Conservation (phyloP, 768 basidiomycete species). For the Lanmaoa pseudosensibilis region DNA sequence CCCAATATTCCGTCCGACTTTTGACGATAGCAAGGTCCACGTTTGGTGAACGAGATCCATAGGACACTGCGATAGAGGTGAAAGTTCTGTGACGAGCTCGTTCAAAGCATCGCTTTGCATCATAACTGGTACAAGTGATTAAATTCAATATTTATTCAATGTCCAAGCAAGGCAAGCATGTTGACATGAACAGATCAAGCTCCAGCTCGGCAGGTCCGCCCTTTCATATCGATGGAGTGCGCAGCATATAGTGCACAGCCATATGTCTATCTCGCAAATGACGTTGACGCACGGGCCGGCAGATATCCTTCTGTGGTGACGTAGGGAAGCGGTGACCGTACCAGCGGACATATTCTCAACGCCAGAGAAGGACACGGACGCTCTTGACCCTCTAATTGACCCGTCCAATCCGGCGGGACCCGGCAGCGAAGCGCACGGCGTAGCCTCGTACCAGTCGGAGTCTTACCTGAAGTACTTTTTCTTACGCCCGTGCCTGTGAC, state of each 20-base stretch:
- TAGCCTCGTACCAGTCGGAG: conserved; percentile 2
- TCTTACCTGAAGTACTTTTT: conserved; percentile 7
- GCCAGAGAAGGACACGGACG: conserved; percentile 1
- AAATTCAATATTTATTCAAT: not conserved
- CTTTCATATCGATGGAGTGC: not conserved
- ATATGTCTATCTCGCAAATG: not conserved
- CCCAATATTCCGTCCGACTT: not conserved
- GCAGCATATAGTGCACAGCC: not conserved
- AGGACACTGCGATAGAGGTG: not conserved
- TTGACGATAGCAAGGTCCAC: not conserved
- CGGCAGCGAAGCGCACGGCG: conserved; percentile 5
- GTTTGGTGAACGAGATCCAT: not conserved
- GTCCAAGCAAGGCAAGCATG: conserved; percentile 2
- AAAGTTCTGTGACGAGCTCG: not conserved
- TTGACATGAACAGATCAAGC: not conserved
- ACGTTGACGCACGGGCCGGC: not conserved
- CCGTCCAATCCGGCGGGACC: conserved; percentile 6
- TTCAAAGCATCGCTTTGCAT: not conserved
- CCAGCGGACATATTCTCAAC: not conserved
- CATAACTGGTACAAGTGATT: not conserved
- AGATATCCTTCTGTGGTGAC: conserved; percentile 7
- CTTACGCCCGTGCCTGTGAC: conserved; percentile 5
- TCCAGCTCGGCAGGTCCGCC: not conserved
- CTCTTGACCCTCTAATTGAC: conserved; percentile 2
- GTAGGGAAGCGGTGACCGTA: conserved; percentile 1